Evolutionary conservation across 371 early-diverging fungal species (phyloP).

Genomic region (Zopfochytrium polystomum): DNA sequence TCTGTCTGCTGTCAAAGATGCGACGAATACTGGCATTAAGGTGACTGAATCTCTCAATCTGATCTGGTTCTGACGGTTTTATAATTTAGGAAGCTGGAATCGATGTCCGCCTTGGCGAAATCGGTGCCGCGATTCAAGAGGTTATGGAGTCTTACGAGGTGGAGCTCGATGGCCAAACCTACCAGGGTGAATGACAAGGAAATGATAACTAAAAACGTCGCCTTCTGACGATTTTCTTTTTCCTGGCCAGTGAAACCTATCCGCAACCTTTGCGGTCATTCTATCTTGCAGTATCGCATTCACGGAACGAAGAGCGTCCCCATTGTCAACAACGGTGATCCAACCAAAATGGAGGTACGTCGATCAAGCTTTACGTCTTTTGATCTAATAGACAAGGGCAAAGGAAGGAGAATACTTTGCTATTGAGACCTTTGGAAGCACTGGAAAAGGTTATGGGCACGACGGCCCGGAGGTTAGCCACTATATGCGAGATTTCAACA

Average conservation of each 20-base stretch:
- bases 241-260: constrained; percentile 82
- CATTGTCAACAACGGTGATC: constrained; percentile 84
- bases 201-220: no score
- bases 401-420: constrained; percentile 94
- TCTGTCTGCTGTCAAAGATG: constrained; percentile 90
- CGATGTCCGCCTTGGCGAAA: constrained; percentile 93
- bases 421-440: constrained; percentile 98
- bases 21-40: constrained; percentile 95
- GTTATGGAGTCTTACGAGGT: constrained; percentile 98
- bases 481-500: constrained; percentile 74
- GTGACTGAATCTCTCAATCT: constrained; percentile 21
- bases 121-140: constrained; percentile 98
- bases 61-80: no score
- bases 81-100: constrained; percentile 80
- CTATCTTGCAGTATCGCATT: constrained; percentile 94
- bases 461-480: constrained; percentile 96
- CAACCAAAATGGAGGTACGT: constrained; percentile 94
- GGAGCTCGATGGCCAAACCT: constrained; percentile 89
- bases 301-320: constrained; percentile 98
- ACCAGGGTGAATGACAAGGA: constrained; percentile 74
- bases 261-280: constrained; percentile 97
- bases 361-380: background rate
- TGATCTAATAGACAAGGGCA: background rate
- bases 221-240: no score
- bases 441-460: constrained; percentile 92